phyloP scores from a whole-genome alignment of 140 eudicot species.

The Oenanthe javanica region DNA sequence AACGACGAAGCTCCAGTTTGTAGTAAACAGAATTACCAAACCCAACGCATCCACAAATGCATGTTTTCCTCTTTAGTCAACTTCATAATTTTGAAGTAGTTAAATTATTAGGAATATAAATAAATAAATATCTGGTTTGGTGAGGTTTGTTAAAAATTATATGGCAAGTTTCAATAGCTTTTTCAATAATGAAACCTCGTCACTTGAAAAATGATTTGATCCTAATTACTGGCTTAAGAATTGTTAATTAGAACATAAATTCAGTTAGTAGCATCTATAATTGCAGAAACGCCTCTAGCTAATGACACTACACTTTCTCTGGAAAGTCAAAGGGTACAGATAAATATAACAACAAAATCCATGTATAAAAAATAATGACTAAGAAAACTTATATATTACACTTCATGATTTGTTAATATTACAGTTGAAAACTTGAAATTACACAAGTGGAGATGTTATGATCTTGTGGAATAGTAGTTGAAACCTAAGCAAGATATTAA shows the following conservation, averaged over 20 bases:
- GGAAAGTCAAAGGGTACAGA: neutral
- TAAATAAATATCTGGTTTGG: neutral
- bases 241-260: too few relatives aligned
- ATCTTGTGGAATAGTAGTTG: constrained; percentile 10
- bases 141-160: neutral
- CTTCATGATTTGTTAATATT: neutral
- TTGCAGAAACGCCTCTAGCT: neutral
- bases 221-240: too few relatives aligned
- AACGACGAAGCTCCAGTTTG: neutral
- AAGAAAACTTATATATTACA: neutral
- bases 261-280: too few relatives aligned
- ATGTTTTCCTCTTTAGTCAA: neutral
- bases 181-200: neutral
- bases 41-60: neutral
- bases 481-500: constrained; percentile 21
- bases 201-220: too few relatives aligned
- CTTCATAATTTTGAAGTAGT: neutral
- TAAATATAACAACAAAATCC: neutral
- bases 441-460: neutral
- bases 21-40: neutral
- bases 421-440: constrained; percentile 26
- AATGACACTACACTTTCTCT: neutral
- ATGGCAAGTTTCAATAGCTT: neutral
- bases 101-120: neutral
- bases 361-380: neutral